phyloP scores from a whole-genome alignment of 2,329 filamentous ascomycete species.

The Penicillium sp. region DNA sequence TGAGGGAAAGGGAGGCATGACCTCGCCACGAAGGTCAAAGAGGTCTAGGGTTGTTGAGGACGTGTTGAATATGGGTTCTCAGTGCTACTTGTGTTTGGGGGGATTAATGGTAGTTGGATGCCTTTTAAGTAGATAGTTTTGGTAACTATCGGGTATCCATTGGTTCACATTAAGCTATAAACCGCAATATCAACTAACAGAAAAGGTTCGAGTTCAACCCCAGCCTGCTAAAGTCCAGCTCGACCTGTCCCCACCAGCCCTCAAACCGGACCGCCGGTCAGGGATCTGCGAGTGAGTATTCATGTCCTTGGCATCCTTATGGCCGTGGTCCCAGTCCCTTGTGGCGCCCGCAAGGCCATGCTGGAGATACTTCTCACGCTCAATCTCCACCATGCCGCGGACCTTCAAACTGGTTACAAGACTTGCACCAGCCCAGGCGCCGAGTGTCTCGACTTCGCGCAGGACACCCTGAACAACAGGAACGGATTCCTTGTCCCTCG shows the following conservation, averaged over 20 bases:
- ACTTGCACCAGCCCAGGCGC: conserved; percentile 69
- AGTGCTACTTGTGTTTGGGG: no score
- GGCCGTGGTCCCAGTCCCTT: conserved; percentile 45
- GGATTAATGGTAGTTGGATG: no score
- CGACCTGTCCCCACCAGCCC: conserved; percentile 50
- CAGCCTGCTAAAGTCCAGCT: conserved; percentile 56
- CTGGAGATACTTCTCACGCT: conserved; percentile 65
- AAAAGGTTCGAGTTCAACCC: conserved; percentile 35
- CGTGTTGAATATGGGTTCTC: no score
- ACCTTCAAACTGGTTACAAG: conserved; percentile 63
- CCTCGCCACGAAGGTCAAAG: no score
- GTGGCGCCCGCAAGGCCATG: conserved; percentile 54
- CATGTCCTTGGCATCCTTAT: conserved; percentile 8
- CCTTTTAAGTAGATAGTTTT: background rate
- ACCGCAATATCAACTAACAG: background rate
- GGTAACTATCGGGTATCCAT: conserved; percentile 10
- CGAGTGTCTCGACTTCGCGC: conserved; percentile 65
- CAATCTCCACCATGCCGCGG: conserved; percentile 66
- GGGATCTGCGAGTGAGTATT: conserved; percentile 22
- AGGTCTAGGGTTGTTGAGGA: no score
- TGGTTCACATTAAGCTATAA: conserved; percentile 1
- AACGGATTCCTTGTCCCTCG: conserved; percentile 39
- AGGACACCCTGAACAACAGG: conserved; percentile 44
- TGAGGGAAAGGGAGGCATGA: no score
- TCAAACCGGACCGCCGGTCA: conserved; percentile 46